Conservation (phyloP, 306 rosid genomes). For the Trifolium repens region DNA sequence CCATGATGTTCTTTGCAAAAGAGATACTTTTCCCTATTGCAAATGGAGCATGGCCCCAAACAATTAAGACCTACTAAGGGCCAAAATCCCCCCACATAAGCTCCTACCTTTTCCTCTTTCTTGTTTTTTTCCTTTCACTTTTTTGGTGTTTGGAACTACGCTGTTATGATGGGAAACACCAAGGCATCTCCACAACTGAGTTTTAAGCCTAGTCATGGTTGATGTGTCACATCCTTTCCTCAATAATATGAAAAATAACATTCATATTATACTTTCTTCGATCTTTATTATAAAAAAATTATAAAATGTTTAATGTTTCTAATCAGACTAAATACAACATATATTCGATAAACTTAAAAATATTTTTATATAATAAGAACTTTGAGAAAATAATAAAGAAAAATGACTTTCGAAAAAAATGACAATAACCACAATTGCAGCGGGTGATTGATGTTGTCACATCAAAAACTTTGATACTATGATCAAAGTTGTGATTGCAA, state of each 20-base stretch:
- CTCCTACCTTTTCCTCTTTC: conserved; percentile 18
- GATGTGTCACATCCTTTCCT: not conserved
- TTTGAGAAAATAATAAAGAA: no score
- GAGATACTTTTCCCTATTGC: conserved; percentile 34
- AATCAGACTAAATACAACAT: no score
- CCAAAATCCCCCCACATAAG: conserved; percentile 28
- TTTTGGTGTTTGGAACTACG: conserved; percentile 9
- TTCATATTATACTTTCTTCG: no score
- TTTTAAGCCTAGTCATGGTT: not conserved
- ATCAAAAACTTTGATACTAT: not conserved
- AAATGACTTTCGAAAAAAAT: no score
- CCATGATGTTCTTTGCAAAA: conserved; percentile 38
- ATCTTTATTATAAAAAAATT: no score
- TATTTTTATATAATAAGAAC: no score
- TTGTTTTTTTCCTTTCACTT: conserved; percentile 28
- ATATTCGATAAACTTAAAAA: no score
- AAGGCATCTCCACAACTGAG: conserved; percentile 15
- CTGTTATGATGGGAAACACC: conserved; percentile 34
- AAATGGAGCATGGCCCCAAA: conserved; percentile 49
- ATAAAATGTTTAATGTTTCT: no score
- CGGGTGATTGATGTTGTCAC: no score
- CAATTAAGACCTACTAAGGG: conserved; percentile 39
- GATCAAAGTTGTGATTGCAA: not conserved
- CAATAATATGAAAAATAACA: not conserved
- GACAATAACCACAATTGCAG: no score